Evolutionary conservation across 2,329 filamentous ascomycete genomes (phyloP).

Genomic region (Lecanosticta acicola): DNA sequence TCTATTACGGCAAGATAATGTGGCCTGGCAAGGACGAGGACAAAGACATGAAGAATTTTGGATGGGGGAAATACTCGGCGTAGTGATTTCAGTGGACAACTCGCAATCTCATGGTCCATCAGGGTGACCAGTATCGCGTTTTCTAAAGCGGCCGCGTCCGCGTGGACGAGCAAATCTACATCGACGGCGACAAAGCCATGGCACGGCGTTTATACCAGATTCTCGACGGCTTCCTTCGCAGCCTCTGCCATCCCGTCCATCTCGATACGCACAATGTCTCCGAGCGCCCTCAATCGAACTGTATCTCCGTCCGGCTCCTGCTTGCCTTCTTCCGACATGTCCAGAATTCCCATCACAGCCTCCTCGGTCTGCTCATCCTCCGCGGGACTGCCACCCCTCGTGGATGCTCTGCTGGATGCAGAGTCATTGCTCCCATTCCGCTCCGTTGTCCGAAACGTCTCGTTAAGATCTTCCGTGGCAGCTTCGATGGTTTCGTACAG

Average conservation of each 20-base stretch:
- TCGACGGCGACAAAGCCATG: too few species aligned
- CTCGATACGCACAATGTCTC: not conserved
- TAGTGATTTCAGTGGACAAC: constrained; percentile 2
- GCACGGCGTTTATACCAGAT: not conserved
- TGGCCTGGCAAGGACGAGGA: constrained; percentile 59
- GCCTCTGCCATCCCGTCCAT: not conserved
- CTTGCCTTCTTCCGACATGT: not conserved
- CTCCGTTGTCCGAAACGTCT: not conserved
- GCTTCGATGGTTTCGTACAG: not conserved
- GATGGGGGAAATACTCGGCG: constrained; percentile 16
- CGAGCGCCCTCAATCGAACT: not conserved
- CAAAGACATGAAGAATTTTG: constrained; percentile 32
- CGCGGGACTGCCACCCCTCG: not conserved
- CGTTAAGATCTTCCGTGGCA: not conserved
- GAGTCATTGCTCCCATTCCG: not conserved
- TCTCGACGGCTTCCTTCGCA: not conserved
- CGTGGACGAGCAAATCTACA: too few species aligned
- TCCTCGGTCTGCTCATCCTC: not conserved
- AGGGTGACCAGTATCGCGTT: not conserved
- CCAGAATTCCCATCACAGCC: not conserved
- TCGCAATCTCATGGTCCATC: too few species aligned
- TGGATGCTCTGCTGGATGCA: not conserved
- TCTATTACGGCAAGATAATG: constrained; percentile 49
- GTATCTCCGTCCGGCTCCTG: not conserved
- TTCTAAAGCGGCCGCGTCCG: too few species aligned